These are phyloP conservation scores for Scalesia atractyloides DNA, from an alignment of 129 eudicot species.

Conservation along the genomic window DNA sequence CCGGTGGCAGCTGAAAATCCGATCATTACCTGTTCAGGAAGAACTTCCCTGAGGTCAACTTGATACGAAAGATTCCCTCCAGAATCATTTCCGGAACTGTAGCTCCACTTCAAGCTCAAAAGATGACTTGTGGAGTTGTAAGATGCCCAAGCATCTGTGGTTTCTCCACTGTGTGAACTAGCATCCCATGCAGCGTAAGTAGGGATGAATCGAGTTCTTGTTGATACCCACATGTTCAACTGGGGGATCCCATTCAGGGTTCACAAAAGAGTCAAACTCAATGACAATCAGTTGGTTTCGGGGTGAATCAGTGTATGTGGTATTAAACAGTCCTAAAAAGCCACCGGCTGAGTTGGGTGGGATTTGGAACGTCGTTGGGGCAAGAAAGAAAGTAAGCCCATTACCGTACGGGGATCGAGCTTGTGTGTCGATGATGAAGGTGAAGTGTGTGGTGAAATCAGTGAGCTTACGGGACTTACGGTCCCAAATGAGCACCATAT, in stretches of 20 bases:
- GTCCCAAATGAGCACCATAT: constrained; percentile 45
- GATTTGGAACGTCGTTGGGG: constrained; percentile 45
- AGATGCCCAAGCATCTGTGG: constrained; percentile 41
- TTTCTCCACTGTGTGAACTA: constrained; percentile 43
- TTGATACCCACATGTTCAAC: constrained; percentile 53
- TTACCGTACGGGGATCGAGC: constrained; percentile 16
- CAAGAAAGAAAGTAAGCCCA: constrained; percentile 54
- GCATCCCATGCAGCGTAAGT: constrained; percentile 40
- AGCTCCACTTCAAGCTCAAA: constrained; percentile 40
- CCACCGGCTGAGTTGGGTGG: constrained; percentile 60
- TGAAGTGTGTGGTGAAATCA: constrained; percentile 51
- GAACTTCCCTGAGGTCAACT: constrained; percentile 44
- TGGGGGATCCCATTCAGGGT: constrained; percentile 45
- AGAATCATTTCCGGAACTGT: constrained; percentile 26
- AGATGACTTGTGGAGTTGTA: constrained; percentile 39
- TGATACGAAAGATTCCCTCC: constrained; percentile 24
- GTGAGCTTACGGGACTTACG: constrained; percentile 29
- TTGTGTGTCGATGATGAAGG: constrained; percentile 39
- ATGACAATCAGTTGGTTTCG: constrained; percentile 40
- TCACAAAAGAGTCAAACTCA: constrained; percentile 51
- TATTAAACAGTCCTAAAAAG: constrained; percentile 49
- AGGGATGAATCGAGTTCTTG: constrained; percentile 36
- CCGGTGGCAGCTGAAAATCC: constrained; percentile 66
- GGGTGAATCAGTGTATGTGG: constrained; percentile 35
- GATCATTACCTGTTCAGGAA: constrained; percentile 35